Conservation (phyloP, 2,329 filamentous ascomycete genomes). For the Phialemonium atrogriseum region DNA sequence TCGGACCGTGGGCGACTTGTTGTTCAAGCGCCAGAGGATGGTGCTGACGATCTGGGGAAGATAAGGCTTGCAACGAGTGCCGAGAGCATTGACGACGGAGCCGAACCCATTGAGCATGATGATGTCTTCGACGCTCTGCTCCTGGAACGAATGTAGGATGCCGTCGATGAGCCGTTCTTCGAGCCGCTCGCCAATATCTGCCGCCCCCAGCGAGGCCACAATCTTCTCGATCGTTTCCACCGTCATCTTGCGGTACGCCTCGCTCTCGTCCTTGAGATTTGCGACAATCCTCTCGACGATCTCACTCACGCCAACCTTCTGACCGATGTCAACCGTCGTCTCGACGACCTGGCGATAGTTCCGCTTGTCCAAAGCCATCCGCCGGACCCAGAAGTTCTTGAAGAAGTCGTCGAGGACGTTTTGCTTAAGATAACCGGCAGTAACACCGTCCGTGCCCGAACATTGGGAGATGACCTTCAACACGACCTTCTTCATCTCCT, state of each 20-base stretch:
- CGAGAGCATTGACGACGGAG: constrained; percentile 91
- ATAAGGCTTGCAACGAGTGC: constrained; percentile 90
- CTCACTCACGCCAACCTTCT: constrained; percentile 96
- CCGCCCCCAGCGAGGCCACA: constrained; percentile 83
- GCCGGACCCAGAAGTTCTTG: constrained; percentile 95
- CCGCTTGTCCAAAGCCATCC: constrained; percentile 94
- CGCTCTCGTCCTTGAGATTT: constrained; percentile 96
- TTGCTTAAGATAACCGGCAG: constrained; percentile 88
- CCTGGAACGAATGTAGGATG: constrained; percentile 92
- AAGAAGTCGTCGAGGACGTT: constrained; percentile 95
- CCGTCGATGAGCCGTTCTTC: constrained; percentile 94
- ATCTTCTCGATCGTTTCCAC: constrained; percentile 97
- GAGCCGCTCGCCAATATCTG: constrained; percentile 84
- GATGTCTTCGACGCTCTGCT: constrained; percentile 93
- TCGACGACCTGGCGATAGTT: constrained; percentile 98
- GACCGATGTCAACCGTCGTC: constrained; percentile 91
- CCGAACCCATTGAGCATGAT: constrained; percentile 97
- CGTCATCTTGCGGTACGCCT: constrained; percentile 98
- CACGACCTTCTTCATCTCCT: constrained; percentile 99
- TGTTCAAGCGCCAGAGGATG: constrained; percentile 93
- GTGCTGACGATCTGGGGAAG: constrained; percentile 95
- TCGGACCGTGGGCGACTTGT: constrained; percentile 92
- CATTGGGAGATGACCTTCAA: constrained; percentile 96
- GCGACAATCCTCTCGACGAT: constrained; percentile 88
- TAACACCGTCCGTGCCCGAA: constrained; percentile 88